Conservation (phyloP, 495 filamentous ascomycete genomes). For the Chlorociboria aeruginascens region DNA sequence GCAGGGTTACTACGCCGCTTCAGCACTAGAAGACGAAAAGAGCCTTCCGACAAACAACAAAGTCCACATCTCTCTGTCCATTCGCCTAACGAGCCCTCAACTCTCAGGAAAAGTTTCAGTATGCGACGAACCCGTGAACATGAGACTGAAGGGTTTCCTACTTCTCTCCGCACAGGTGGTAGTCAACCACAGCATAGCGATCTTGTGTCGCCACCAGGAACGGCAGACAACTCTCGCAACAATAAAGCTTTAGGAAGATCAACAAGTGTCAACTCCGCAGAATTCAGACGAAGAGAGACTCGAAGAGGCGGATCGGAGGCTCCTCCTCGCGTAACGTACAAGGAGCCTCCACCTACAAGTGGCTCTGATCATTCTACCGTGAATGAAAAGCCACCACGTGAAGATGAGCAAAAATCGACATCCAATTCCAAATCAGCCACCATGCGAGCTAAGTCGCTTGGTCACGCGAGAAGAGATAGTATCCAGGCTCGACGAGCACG, state of each 20-base stretch:
- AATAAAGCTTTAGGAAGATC: slow-evolving; percentile 62
- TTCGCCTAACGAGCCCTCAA: slow-evolving; percentile 51
- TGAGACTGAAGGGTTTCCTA: slow-evolving; percentile 39
- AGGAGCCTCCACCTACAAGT: slow-evolving; percentile 53
- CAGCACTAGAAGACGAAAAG: slow-evolving; percentile 65
- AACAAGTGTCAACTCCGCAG: slow-evolving; percentile 76
- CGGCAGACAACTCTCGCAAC: slow-evolving; percentile 46
- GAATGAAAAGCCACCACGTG: slow-evolving; percentile 23
- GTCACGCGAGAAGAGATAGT: slow-evolving; percentile 80
- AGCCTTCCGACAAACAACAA: slow-evolving; percentile 47
- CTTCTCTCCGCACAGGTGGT: slow-evolving; percentile 44
- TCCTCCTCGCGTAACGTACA: slow-evolving; percentile 30
- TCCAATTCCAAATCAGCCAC: slow-evolving; percentile 40
- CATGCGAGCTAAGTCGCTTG: slow-evolving; percentile 76
- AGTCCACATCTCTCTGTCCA: slow-evolving; percentile 62
- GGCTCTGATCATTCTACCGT: slow-evolving; percentile 60
- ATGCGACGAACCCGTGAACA: slow-evolving; percentile 52
- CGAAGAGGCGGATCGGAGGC: slow-evolving; percentile 44
- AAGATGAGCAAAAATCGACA: slow-evolving; percentile 21
- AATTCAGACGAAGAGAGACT: slow-evolving; percentile 54
- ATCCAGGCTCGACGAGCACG: slow-evolving; percentile 71
- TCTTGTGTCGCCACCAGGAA: slow-evolving; percentile 56
- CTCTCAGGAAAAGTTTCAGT: slow-evolving; percentile 69
- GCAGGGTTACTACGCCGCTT: slow-evolving; percentile 80
- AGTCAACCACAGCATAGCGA: slow-evolving; percentile 63